These are phyloP conservation scores for Phytophthora sansomeana DNA, from an alignment of 352 stramenopile species.

Conservation along the genomic window DNA sequence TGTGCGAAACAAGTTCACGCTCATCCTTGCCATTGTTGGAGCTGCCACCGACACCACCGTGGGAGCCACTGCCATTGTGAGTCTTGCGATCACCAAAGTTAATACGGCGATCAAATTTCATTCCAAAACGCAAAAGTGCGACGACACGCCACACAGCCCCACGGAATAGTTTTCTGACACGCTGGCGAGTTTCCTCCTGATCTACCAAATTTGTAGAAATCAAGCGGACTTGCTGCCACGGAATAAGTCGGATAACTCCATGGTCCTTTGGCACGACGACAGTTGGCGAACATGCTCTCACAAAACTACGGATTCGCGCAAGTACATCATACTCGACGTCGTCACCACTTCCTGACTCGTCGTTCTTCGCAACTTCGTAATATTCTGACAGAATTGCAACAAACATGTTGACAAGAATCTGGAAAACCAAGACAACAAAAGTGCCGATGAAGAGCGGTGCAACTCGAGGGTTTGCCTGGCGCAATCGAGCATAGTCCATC, in stretches of 20 bases:
- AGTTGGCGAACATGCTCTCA: constrained; percentile 76
- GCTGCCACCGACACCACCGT: constrained; percentile 15
- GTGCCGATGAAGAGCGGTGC: constrained; percentile 86
- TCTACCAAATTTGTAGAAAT: constrained; percentile 91
- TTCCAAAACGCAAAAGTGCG: constrained; percentile 84
- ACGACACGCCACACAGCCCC: constrained; percentile 89
- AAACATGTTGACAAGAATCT: constrained; percentile 93
- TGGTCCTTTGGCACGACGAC: constrained; percentile 80
- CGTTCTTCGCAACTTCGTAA: constrained; percentile 85
- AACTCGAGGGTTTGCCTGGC: constrained; percentile 81
- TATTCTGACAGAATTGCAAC: constrained; percentile 91
- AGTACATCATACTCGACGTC: constrained; percentile 91
- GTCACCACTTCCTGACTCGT: constrained; percentile 62
- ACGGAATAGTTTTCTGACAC: constrained; percentile 83
- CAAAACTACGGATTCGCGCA: constrained; percentile 78
- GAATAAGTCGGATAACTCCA: constrained; percentile 77
- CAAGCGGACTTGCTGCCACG: constrained; percentile 77
- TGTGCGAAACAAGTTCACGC: constrained; percentile 73
- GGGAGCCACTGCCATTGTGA: constrained; percentile 28
- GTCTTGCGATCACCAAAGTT: constrained; percentile 74
- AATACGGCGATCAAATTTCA: constrained; percentile 90
- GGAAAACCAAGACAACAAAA: constrained; percentile 88
- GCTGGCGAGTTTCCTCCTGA: constrained; percentile 84
- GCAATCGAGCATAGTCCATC: constrained; percentile 80
- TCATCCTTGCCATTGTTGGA: constrained; percentile 39